These are phyloP conservation scores for Neonectria sp. DNA, from an alignment of 2,329 filamentous ascomycete genomes.

Conservation along the genomic window DNA sequence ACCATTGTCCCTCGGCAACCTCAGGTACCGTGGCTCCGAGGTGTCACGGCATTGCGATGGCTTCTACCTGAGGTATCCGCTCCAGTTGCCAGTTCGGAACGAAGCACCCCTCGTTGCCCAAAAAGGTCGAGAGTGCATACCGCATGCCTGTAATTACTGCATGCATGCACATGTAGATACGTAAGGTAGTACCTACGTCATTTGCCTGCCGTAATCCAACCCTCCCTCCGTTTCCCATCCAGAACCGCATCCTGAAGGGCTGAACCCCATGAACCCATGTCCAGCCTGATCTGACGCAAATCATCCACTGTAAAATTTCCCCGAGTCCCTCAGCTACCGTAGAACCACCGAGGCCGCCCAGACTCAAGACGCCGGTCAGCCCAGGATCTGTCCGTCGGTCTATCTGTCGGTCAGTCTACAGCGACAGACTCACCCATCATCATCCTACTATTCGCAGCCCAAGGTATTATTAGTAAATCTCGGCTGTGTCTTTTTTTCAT, in stretches of 20 bases:
- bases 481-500: not conserved
- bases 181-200: not conserved
- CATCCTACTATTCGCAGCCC: not conserved
- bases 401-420: not conserved
- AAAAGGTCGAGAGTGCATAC: not conserved
- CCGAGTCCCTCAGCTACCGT: slow-evolving; percentile 15
- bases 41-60: no score
- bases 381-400: not conserved
- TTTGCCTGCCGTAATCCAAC: not conserved
- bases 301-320: not conserved
- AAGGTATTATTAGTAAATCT: not conserved
- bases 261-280: not conserved
- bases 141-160: no score
- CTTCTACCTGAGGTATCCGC: not conserved
- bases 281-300: slow-evolving; percentile 14
- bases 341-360: slow-evolving; percentile 37
- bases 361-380: not conserved
- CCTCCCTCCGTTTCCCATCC: slow-evolving; percentile 3
- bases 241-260: not conserved
- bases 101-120: not conserved
- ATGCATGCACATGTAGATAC: not conserved
- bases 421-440: not conserved
- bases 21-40: not conserved
- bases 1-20: not conserved
- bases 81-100: not conserved